Base-by-base conservation (phyloP, 305 asterid genomes). In the Fraxinus platypoda region DNA sequence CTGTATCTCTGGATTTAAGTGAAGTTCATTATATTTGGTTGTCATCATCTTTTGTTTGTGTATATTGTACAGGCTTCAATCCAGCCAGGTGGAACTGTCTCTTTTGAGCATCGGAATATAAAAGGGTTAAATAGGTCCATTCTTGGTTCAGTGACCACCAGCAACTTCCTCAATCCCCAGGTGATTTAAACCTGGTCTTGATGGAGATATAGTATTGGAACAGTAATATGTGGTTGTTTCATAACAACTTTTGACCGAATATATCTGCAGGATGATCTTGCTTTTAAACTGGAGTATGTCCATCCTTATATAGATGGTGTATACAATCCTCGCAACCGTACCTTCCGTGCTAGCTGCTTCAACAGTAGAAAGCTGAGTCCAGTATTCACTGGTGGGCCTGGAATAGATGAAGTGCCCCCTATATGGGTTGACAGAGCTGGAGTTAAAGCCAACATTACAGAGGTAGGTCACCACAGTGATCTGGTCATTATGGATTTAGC, bases 381-480 rank as follows among this genome's bases (percentile, higher is more conserved):
- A 31, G 99, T 97, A 82, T 97, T 97, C 90, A 97, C 99, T 7
- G 99, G 99, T 41, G 99, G 99, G 46, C 98, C 99, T 59, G 99
- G 98, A 84, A 90, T 92, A 57, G 98, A 95, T 79, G 99, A 97
- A 89, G 97, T 95, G 7, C 98, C 99, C 26, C 97, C 99, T 64
- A 92, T 97, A 74, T 97, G 99, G 99, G 98, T 97, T 88, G 99
- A 97, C 89, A 90, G 99, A 78, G 91, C 96, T 80, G 99, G 99
- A 77, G 73, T 93, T 38, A 97, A 97, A 90, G 97, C 98, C 86
- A 95, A 93, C 81, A 84, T 97, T 80, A 93, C 98, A 0, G 99
- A 97, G 98, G 99, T 92, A 87, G 35, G 49, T 41, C 49, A 37
- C 43, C 76, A 23, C 30, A 30, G 37, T 74, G 76, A 28, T 49